phyloP scores from a whole-genome alignment of 108 stramenopile species.

The Cyclostephanos invisitatus region DNA sequence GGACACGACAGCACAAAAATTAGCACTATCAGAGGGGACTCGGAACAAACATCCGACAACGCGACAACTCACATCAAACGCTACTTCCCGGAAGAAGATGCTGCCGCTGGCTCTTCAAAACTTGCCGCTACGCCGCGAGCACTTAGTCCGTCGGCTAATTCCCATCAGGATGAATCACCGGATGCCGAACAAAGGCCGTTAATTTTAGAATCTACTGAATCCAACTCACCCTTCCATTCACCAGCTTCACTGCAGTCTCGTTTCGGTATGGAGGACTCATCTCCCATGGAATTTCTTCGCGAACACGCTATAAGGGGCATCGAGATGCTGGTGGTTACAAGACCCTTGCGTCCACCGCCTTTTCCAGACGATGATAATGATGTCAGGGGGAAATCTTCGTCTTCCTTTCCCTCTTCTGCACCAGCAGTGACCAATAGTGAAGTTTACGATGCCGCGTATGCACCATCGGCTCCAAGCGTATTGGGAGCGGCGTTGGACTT shows the following conservation, averaged over 20 bases:
- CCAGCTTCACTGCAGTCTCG: constrained; percentile 5
- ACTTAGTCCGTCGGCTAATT: not conserved
- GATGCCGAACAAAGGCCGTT: constrained; percentile 15
- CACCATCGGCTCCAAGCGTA: constrained; percentile 84
- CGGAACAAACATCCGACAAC: not conserved
- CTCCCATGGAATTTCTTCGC: constrained; percentile 25
- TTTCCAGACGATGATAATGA: constrained; percentile 23
- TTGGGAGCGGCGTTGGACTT: constrained; percentile 83
- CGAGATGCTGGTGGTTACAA: constrained; percentile 35
- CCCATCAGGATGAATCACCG: not conserved
- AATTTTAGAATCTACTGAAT: not conserved
- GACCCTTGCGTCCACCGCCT: constrained; percentile 25
- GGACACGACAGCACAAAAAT: constrained; percentile 5
- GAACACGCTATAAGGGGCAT: constrained; percentile 33
- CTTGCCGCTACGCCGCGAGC: not conserved
- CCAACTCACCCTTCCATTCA: constrained; percentile 9
- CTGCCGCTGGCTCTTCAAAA: constrained; percentile 35
- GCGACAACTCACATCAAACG: constrained; percentile 1
- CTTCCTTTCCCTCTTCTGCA: constrained; percentile 7
- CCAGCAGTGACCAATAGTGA: constrained; percentile 22
- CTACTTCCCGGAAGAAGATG: constrained; percentile 39
- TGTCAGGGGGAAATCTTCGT: constrained; percentile 4
- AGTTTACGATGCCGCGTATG: constrained; percentile 71
- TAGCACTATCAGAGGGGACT: not conserved
- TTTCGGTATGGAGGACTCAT: constrained; percentile 6